phyloP scores from a whole-genome alignment of 2,329 filamentous ascomycete genomes.

The Fusarium sp. region DNA sequence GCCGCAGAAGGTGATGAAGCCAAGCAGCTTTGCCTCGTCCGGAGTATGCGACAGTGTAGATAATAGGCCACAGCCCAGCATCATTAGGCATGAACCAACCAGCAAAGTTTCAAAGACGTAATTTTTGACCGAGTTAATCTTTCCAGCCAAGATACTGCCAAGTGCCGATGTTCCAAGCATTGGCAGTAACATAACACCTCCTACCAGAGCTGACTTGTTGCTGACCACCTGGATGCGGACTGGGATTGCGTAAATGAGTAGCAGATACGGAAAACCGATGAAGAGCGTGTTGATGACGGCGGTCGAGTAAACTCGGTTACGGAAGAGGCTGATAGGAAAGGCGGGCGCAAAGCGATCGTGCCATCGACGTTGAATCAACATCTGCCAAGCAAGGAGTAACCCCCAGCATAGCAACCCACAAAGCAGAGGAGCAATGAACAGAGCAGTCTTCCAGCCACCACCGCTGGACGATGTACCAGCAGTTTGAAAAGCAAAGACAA shows the following conservation, averaged over 20 bases:
- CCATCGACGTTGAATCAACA: conserved; percentile 44
- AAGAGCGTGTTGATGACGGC: conserved; percentile 63
- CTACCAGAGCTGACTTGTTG: conserved; percentile 60
- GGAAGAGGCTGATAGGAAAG: conserved; percentile 65
- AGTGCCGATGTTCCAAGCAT: conserved; percentile 66
- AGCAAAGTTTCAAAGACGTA: conserved; percentile 62
- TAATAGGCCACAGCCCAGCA: conserved; percentile 64
- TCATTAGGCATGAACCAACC: conserved; percentile 59
- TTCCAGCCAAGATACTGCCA: conserved; percentile 61
- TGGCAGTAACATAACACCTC: conserved; percentile 68
- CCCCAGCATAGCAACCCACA: conserved; percentile 50
- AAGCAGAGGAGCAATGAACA: conserved; percentile 53
- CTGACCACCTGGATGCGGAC: conserved; percentile 67
- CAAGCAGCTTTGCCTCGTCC: conserved; percentile 63
- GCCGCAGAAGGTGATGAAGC: conserved; percentile 67
- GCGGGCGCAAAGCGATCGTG: conserved; percentile 55
- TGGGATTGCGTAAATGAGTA: conserved; percentile 66
- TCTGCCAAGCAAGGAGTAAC: conserved; percentile 50
- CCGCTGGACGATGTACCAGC: conserved; percentile 54
- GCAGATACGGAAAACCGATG: conserved; percentile 66
- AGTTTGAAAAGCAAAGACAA: conserved; percentile 73
- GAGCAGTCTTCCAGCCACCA: conserved; percentile 60
- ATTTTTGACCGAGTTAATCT: conserved; percentile 60
- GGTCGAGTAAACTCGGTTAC: conserved; percentile 62
- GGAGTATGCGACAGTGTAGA: conserved; percentile 53